These are phyloP conservation scores for Apiospora malaysiana DNA, from an alignment of 2,329 filamentous ascomycete genomes.

Conservation along the genomic window DNA sequence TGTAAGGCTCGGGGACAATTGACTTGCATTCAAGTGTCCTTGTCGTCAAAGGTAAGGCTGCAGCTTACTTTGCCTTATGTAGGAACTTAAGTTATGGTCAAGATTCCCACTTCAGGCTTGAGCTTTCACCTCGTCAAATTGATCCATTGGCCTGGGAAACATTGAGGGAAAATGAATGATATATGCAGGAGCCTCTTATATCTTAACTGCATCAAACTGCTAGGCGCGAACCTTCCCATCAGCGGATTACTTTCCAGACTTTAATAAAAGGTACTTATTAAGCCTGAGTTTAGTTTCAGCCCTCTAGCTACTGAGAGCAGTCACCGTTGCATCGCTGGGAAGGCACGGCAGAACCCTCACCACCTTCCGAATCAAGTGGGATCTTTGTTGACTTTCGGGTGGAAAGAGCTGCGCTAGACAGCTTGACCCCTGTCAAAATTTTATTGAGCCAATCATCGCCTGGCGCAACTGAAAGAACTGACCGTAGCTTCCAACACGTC, in stretches of 20 bases:
- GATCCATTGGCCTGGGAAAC: not conserved
- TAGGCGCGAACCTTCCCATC: conserved; percentile 9
- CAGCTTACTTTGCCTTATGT: not conserved
- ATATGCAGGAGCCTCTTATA: not conserved
- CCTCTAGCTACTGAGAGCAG: not conserved
- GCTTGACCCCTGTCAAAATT: conserved; percentile 22
- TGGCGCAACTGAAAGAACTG: conserved; percentile 18
- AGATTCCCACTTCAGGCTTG: not conserved
- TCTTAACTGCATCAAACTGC: not conserved
- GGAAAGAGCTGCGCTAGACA: conserved; percentile 20
- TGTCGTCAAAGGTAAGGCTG: not conserved
- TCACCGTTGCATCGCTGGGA: not conserved
- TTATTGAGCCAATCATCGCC: conserved; percentile 21
- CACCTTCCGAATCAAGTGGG: not conserved
- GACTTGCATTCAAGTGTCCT: not conserved
- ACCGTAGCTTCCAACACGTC: conserved; percentile 20
- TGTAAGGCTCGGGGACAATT: not conserved
- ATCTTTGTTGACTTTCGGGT: conserved; percentile 22
- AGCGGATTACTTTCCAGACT: not conserved
- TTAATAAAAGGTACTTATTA: not conserved
- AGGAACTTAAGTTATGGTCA: not conserved
- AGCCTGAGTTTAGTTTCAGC: conserved; percentile 9
- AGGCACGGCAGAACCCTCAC: conserved; percentile 22
- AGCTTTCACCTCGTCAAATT: not conserved
- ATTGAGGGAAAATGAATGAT: not conserved